These are phyloP conservation scores for Trichoderma gamsii DNA, from an alignment of 495 filamentous ascomycete genomes.

Conservation along the genomic window DNA sequence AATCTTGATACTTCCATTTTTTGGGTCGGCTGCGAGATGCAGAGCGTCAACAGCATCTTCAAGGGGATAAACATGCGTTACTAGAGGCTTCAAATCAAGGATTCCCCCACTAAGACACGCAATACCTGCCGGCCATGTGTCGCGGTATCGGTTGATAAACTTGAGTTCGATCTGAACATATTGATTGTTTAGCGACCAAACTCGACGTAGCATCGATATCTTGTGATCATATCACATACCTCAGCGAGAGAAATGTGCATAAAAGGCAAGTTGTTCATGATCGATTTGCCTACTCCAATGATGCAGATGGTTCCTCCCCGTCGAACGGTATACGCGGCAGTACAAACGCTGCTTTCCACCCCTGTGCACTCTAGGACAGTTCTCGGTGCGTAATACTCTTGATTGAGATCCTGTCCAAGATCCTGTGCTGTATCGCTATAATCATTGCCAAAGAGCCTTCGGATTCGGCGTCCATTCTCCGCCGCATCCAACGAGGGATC, in stretches of 20 bases:
- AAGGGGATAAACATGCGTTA: constrained; percentile 49
- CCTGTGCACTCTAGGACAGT: constrained; percentile 61
- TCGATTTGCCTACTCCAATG: constrained; percentile 54
- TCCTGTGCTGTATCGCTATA: background rate
- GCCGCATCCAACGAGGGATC: constrained; percentile 38
- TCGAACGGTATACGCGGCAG: constrained; percentile 50
- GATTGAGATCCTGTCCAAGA: background rate
- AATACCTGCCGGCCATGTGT: constrained; percentile 57
- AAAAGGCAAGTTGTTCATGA: constrained; percentile 60
- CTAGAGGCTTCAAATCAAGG: constrained; percentile 46
- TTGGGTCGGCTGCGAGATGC: constrained; percentile 42
- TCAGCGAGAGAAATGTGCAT: constrained; percentile 60
- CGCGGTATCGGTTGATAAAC: constrained; percentile 59
- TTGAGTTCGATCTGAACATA: constrained; percentile 49
- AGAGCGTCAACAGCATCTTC: constrained; percentile 52
- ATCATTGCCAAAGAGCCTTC: constrained; percentile 39
- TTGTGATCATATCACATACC: constrained; percentile 23
- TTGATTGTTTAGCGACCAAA: constrained; percentile 8
- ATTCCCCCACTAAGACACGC: constrained; percentile 41
- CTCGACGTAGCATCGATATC: background rate
- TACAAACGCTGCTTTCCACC: constrained; percentile 53
- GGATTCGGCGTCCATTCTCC: constrained; percentile 48
- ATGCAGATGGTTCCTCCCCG: constrained; percentile 56
- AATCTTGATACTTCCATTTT: constrained; percentile 52
- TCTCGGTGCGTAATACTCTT: constrained; percentile 48